Percentiles rank a stretch among this genome's conserved stretches.
Conservation (phyloP, 495 filamentous ascomycete genomes). For the Sphaerosporella brunnea region DNA sequence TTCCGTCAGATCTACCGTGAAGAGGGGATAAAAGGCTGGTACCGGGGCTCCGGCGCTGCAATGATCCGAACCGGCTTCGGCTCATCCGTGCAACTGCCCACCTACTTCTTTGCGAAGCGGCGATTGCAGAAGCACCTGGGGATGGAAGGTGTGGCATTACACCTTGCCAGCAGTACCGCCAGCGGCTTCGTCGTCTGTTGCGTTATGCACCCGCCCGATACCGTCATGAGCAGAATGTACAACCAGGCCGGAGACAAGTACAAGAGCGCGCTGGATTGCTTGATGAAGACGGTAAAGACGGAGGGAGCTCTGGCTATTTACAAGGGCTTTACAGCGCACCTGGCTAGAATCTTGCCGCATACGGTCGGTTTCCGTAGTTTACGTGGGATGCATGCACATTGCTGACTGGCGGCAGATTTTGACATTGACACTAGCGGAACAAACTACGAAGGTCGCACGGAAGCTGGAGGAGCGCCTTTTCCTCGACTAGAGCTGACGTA, state of each 20-base stretch:
- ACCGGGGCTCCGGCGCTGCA: conserved; percentile 78
- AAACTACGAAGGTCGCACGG: conserved; percentile 82
- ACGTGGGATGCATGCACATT: background rate
- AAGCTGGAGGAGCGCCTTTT: conserved; percentile 51
- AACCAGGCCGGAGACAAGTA: conserved; percentile 98
- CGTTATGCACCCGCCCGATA: conserved; percentile 98
- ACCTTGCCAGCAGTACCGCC: conserved; percentile 70
- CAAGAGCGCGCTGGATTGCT: conserved; percentile 75
- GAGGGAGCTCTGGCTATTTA: conserved; percentile 90
- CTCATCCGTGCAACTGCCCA: conserved; percentile 85
- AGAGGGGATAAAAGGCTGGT: conserved; percentile 69
- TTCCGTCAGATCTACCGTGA: conserved; percentile 53
- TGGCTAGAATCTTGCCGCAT: conserved; percentile 86
- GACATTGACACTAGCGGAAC: conserved; percentile 83
- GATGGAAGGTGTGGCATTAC: conserved; percentile 82
- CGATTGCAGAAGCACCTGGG: conserved; percentile 59
- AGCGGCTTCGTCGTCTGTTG: conserved; percentile 95
- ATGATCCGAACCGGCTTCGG: conserved; percentile 96
- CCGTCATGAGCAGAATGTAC: conserved; percentile 97
- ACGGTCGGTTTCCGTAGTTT: conserved; percentile 37
- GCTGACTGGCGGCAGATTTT: conserved; percentile 40
- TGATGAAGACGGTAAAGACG: conserved; percentile 74
- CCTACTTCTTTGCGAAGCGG: conserved; percentile 95
- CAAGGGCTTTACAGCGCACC: conserved; percentile 91
- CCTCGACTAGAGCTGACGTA: background rate